Evolutionary conservation across 129 eudicot species (phyloP).

Genomic region (Pittosporum tobira): DNA sequence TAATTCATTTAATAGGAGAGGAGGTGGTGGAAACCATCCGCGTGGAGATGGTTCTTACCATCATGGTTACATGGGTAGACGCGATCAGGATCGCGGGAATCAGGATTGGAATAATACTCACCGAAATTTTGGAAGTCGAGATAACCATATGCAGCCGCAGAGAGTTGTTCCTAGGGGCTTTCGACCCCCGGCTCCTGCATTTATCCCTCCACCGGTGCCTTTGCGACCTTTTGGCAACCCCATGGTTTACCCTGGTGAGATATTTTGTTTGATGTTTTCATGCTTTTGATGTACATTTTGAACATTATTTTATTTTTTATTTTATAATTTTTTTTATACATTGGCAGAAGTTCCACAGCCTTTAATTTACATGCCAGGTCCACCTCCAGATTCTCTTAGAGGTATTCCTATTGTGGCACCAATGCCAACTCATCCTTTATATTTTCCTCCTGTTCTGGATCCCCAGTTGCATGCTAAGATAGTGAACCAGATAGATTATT

Average conservation of each 20-base stretch:
- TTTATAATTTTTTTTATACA: no score
- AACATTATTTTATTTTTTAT: no score
- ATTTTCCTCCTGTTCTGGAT: slow-evolving; percentile 38
- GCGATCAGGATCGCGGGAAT: slow-evolving; percentile 72
- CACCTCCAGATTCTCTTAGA: slow-evolving; percentile 34
- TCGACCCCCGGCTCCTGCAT: slow-evolving; percentile 36
- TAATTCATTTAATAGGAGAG: slow-evolving; percentile 52
- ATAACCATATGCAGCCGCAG: slow-evolving; percentile 42
- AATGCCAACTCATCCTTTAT: slow-evolving; percentile 28
- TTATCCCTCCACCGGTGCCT: slow-evolving; percentile 38
- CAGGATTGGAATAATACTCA: slow-evolving; percentile 53
- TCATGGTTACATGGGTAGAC: slow-evolving; percentile 52
- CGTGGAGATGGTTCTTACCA: slow-evolving; percentile 65
- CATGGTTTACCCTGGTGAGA: slow-evolving; percentile 61
- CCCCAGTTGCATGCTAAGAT: slow-evolving; percentile 44
- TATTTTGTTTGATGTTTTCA: neutral
- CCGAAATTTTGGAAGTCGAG: slow-evolving; percentile 47
- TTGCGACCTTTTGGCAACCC: slow-evolving; percentile 46
- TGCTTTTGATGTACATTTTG: neutral
- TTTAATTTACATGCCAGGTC: slow-evolving; percentile 40
- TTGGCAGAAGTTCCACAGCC: slow-evolving; percentile 48
- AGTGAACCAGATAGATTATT: slow-evolving; percentile 73
- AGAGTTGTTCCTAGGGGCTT: slow-evolving; percentile 48
- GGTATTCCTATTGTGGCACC: slow-evolving; percentile 52
- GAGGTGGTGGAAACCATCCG: slow-evolving; percentile 50